A percentile compares a stretch with the other conserved stretches of the same genome.
These are phyloP conservation scores for Citrullus amarus DNA, from an alignment of 306 rosid genomes.

Conservation along the genomic window DNA sequence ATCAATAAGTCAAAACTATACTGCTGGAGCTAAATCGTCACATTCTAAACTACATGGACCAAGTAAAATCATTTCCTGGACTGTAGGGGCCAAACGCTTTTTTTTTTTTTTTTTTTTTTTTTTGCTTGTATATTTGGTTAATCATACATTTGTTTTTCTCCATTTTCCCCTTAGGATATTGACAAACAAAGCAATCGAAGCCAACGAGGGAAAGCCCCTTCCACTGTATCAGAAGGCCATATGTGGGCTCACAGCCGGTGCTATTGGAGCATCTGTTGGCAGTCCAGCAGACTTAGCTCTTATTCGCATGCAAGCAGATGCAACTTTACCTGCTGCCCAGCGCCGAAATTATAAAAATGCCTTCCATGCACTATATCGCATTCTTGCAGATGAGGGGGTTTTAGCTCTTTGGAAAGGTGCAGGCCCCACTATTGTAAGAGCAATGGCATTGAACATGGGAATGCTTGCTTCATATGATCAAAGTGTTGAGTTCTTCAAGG, in stretches of 20 bases:
- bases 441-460: slow-evolving; percentile 78
- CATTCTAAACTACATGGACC: background rate
- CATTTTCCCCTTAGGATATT: slow-evolving; percentile 34
- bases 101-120: background rate
- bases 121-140: background rate
- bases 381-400: slow-evolving; percentile 50
- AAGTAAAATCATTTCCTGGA: background rate
- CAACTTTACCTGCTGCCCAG: slow-evolving; percentile 82
- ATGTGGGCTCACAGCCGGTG: slow-evolving; percentile 98
- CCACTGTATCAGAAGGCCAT: slow-evolving; percentile 94
- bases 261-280: slow-evolving; percentile 85
- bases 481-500: slow-evolving; percentile 85
- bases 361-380: slow-evolving; percentile 81
- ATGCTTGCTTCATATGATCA: slow-evolving; percentile 99
- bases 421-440: slow-evolving; percentile 71
- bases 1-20: background rate
- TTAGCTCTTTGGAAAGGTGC: slow-evolving; percentile 77
- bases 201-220: slow-evolving; percentile 95
- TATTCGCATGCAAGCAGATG: slow-evolving; percentile 97
- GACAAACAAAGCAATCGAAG: slow-evolving; percentile 82
- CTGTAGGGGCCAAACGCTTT: background rate
- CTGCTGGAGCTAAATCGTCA: background rate
- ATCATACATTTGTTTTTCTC: background rate
- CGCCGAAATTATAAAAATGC: slow-evolving; percentile 85
- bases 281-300: slow-evolving; percentile 97